Conservation (phyloP, 2,329 filamentous ascomycete genomes). For the Trichoderma breve region DNA sequence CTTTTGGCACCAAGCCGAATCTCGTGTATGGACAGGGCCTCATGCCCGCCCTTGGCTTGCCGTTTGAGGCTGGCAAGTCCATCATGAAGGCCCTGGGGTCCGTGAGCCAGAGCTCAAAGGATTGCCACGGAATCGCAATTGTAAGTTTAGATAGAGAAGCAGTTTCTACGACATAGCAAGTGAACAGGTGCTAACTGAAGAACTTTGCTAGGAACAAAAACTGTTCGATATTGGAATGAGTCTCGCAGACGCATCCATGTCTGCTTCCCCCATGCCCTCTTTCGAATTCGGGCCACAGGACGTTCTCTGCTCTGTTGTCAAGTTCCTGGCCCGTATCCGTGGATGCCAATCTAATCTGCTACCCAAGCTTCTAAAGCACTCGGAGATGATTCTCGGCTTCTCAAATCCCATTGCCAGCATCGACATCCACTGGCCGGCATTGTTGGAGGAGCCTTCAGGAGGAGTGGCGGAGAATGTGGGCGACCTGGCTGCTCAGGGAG, state of each 20-base stretch:
- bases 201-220: slow-evolving; percentile 31
- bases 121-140: slow-evolving; percentile 35
- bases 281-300: slow-evolving; percentile 32
- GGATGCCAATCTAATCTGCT: slow-evolving; percentile 31
- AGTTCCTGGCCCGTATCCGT: slow-evolving; percentile 27
- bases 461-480: neutral
- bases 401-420: neutral
- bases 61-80: slow-evolving; percentile 33
- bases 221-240: slow-evolving; percentile 34
- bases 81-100: slow-evolving; percentile 30
- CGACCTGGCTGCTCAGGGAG: slow-evolving; percentile 1
- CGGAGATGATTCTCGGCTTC: slow-evolving; percentile 16
- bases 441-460: slow-evolving; percentile 8
- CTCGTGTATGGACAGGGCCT: slow-evolving; percentile 23
- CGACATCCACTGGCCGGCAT: slow-evolving; percentile 14
- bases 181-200: neutral
- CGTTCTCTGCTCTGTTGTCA: slow-evolving; percentile 29
- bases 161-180: fast-evolving
- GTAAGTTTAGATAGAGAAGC: slow-evolving; percentile 20
- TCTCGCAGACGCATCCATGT: slow-evolving; percentile 29
- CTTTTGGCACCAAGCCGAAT: slow-evolving; percentile 29
- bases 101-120: slow-evolving; percentile 30
- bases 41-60: slow-evolving; percentile 25
- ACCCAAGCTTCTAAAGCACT: slow-evolving; percentile 28
- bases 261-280: slow-evolving; percentile 24